Base-by-base conservation (phyloP, 371 early-diverging fungal species). In the Mortierella sp. region DNA sequence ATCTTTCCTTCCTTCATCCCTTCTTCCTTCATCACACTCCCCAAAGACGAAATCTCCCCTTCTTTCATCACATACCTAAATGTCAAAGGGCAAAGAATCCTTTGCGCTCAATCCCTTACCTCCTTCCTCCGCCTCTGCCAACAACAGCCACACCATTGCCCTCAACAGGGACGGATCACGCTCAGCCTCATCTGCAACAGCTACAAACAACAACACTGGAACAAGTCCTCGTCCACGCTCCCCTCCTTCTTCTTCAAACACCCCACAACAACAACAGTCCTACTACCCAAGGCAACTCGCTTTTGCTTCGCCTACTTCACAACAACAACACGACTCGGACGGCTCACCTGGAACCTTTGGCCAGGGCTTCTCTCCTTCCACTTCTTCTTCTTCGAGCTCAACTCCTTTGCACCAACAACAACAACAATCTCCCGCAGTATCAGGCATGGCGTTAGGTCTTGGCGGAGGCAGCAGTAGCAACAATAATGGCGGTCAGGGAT, bases 11-110 rank as follows among this genome's bases (percentile, higher is more conserved):
- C 72, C 6, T 31, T 3, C 31, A 11, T n/a, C 77, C 31, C 42
- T 42, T 10, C 57, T 52, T 28, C 70, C 10, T 24, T 47, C 48
- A n/a, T 55, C 28, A 45, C 19, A 21, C 50, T 73, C 31, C 71
- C 28, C 58, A 34, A 31, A 26, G 31, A 45, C 42, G 45, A 44
- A 70, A 9, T 24, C 26, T 38, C 26, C 45, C 58, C 48, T 68
- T 63, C 55, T 72, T 52, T 57, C 45, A 50, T 50, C 16, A 38
- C 26, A 6, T n/a, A 31, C 55, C 81, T 75, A 74, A 85, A 80
- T 86, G 80, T 80, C 82, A 74, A 80, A 77, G 80, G 80, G 78
- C 82, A 85, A 79, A 75, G 82, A 85, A 48, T 44, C 78, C 50
- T 82, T 80, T 78, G 87, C 82, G 78, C 78, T 82, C 38, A 80